Conservation (phyloP, 176 grass and related monocot genomes). For the Oryza glaberrima region DNA sequence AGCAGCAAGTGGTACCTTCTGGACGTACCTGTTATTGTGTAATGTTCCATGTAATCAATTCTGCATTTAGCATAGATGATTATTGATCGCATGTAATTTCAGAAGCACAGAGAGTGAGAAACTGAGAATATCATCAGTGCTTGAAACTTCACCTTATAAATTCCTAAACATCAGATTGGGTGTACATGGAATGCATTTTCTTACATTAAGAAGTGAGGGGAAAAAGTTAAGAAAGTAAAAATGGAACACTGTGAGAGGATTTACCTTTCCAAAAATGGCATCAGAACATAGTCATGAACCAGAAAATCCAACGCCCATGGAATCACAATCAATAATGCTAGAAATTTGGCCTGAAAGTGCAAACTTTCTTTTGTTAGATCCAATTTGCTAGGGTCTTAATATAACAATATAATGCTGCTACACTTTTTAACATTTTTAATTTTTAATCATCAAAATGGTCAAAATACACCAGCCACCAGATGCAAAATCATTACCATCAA, state of each 20-base stretch:
- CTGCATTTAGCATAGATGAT: conserved; percentile 35
- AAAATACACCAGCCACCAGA: background rate
- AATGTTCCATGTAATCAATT: conserved; percentile 45
- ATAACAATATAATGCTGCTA: background rate
- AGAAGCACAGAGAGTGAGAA: conserved; percentile 3
- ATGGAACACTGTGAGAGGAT: conserved; percentile 15
- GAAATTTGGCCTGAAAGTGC: conserved; percentile 81
- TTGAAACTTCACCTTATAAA: conserved; percentile 11
- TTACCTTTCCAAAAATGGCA: conserved; percentile 98
- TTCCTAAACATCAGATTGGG: conserved; percentile 1
- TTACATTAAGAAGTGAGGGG: background rate
- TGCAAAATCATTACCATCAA: background rate
- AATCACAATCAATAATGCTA: conserved; percentile 72
- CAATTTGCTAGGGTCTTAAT: background rate
- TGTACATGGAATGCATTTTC: background rate
- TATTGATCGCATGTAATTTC: background rate
- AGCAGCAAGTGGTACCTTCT: conserved; percentile 85
- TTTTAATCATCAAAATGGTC: background rate
- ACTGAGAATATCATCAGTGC: conserved; percentile 13
- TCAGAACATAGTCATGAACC: conserved; percentile 95
- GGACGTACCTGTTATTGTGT: conserved; percentile 75
- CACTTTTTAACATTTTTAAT: background rate
- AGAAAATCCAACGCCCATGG: conserved; percentile 77
- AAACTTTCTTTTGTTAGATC: conserved; percentile 13
- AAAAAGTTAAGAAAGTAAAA: background rate